phyloP scores from a whole-genome alignment of 257 asterid genomes.

The Phtheirospermum japonicum region DNA sequence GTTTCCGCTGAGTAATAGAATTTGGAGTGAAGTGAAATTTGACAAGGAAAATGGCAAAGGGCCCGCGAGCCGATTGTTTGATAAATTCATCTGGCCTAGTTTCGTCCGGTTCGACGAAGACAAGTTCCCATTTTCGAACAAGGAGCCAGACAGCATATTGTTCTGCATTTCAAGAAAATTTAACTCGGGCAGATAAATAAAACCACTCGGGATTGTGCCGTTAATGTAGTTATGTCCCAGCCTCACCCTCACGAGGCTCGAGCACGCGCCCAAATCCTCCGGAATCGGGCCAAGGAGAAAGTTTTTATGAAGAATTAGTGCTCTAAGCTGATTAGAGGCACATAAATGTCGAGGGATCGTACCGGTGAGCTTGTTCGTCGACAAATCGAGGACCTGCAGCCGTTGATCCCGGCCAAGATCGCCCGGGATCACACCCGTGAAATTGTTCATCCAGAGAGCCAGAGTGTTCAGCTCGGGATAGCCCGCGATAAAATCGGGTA shows the following conservation, averaged over 20 bases:
- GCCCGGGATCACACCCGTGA: constrained; percentile 76
- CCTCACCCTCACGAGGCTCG: constrained; percentile 79
- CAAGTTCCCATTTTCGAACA: constrained; percentile 44
- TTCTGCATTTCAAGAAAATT: constrained; percentile 81
- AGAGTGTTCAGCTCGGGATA: constrained; percentile 65
- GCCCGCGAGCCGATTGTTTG: constrained; percentile 76
- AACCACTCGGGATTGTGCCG: constrained; percentile 76
- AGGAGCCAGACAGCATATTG: constrained; percentile 67
- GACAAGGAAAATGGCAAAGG: constrained; percentile 66
- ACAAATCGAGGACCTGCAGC: constrained; percentile 69
- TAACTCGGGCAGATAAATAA: constrained; percentile 72
- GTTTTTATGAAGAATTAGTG: constrained; percentile 60
- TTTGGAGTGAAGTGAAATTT: constrained; percentile 63
- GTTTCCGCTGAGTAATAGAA: constrained; percentile 63
- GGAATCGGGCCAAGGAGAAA: constrained; percentile 83
- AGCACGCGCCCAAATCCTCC: constrained; percentile 60
- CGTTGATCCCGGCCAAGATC: constrained; percentile 60
- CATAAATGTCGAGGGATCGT: constrained; percentile 67
- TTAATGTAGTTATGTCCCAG: constrained; percentile 78
- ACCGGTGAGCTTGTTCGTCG: constrained; percentile 93
- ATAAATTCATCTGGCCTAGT: constrained; percentile 66
- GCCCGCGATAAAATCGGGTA: constrained; percentile 73
- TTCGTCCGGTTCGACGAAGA: constrained; percentile 40
- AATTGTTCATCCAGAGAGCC: constrained; percentile 86
- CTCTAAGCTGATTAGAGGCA: constrained; percentile 53